Conservation (phyloP, 306 rosid genomes). For the Calophaca sinica region DNA sequence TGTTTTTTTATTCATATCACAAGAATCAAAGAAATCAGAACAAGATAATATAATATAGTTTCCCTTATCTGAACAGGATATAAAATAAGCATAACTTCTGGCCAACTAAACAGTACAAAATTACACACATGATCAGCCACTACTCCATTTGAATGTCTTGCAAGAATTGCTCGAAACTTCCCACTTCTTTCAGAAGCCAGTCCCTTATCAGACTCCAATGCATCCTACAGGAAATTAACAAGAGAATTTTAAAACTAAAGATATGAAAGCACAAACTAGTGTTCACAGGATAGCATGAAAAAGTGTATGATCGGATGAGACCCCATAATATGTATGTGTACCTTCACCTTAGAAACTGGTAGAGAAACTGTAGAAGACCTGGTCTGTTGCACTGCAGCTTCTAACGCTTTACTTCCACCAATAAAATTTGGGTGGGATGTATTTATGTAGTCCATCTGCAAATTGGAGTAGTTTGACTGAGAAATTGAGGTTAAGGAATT, state of each 20-base stretch:
- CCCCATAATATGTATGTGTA: slow-evolving; percentile 40
- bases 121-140: slow-evolving; percentile 70
- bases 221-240: slow-evolving; percentile 65
- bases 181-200: slow-evolving; percentile 72
- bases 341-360: slow-evolving; percentile 72
- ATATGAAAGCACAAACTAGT: not conserved
- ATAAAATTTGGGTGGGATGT: slow-evolving; percentile 97
- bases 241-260: not conserved
- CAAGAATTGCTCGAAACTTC: slow-evolving; percentile 67
- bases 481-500: slow-evolving; percentile 25
- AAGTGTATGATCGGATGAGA: slow-evolving; percentile 33
- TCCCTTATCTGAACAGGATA: slow-evolving; percentile 11
- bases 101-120: slow-evolving; percentile 27
- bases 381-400: slow-evolving; percentile 72
- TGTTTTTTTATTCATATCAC: slow-evolving; percentile 42
- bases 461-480: slow-evolving; percentile 44
- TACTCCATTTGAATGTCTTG: slow-evolving; percentile 80
- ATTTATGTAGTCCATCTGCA: slow-evolving; percentile 96
- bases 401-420: slow-evolving; percentile 95
- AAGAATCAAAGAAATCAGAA: slow-evolving; percentile 40
- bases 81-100: slow-evolving; percentile 2
- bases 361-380: slow-evolving; percentile 66
- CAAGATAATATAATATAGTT: slow-evolving; percentile 11
- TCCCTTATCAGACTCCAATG: slow-evolving; percentile 73
- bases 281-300: slow-evolving; percentile 18